Evolutionary conservation across 768 basidiomycete species (phyloP), one percentile per base, ranked within the genome.

Genomic region (Termitomyces sp.): DNA sequence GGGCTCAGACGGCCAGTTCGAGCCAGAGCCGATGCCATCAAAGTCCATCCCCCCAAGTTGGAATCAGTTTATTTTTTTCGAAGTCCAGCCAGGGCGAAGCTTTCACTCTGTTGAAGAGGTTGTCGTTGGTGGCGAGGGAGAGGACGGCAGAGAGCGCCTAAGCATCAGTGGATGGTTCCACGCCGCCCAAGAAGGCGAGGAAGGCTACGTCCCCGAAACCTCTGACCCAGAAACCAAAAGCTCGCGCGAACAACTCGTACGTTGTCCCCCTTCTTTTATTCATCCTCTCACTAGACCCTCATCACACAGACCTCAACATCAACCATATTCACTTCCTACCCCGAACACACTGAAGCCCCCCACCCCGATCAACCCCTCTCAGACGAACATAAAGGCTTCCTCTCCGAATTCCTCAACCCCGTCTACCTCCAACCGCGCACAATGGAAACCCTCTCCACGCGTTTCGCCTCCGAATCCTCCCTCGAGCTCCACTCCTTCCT

Each of bases 131-230:
- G 84, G 85, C 46, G 80, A 77, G 46, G 83, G 72, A 21, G 74
- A 85, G 60, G 89, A 90, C 43, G 88, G 87, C 0, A 73, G 85
- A 43, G 81, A 88, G 63, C 77, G 96, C 35, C 72, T 98, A 64
- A 93, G 90, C 62, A 90, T 98, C 64, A 94, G 90, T 63, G 96
- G 96, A 7, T 98, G 96, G 96, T 98, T 98, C 75, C 96, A 98
- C 68, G 85, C 87, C 23, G 88, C 93, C 0, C 86, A 96, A 66
- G 86, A 89, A 61, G 93, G 91, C 11, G 96, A 98, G 69, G 90
- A 94, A 38, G 95, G 92, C 0, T 93, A 92, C 65, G 77, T 82
- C 46, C 73, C 77, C 0, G 85, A 86, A 43, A 58, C 72, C 16
- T 66, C 71, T 38, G 70, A 67, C 29, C 63, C 74, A 21, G 77